phyloP scores from a whole-genome alignment of 441 rosid genomes.

The Omphalea diandra region DNA sequence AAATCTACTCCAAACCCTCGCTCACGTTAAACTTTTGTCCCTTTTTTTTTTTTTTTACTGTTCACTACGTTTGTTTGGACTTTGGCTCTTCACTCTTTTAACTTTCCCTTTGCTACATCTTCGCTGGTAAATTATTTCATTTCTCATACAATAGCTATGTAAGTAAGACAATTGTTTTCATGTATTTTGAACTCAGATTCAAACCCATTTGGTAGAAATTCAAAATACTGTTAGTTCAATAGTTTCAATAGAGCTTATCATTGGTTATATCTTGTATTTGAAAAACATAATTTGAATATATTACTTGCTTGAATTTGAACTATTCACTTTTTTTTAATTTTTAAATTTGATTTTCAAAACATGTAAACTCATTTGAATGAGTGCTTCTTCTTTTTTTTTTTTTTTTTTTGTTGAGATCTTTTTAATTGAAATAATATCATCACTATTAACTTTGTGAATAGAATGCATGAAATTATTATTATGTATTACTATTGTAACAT shows the following conservation, averaged over 20 bases:
- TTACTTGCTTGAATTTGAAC: background rate
- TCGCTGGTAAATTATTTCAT: background rate
- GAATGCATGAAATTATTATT: too few species aligned
- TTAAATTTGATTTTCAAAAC: too few species aligned
- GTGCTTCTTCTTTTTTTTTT: too few species aligned
- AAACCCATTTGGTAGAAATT: background rate
- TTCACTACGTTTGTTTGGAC: background rate
- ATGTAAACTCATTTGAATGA: too few species aligned
- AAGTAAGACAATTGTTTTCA: too few species aligned
- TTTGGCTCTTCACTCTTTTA: background rate
- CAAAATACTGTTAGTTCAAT: background rate
- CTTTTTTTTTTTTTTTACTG: constrained; percentile 16
- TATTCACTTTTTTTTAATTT: too few species aligned
- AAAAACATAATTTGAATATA: background rate
- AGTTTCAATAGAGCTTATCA: background rate
- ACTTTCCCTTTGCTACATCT: constrained; percentile 3
- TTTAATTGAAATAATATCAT: too few species aligned
- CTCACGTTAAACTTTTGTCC: constrained; percentile 17
- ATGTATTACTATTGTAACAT: too few species aligned
- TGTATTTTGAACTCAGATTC: too few species aligned
- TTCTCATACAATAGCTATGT: background rate
- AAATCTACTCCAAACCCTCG: constrained; percentile 20
- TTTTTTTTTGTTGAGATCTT: too few species aligned
- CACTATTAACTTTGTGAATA: too few species aligned
- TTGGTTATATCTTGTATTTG: background rate